These are phyloP conservation scores for Drechslerella stenobrocha DNA, from an alignment of 2,329 filamentous ascomycete genomes.

Conservation along the genomic window DNA sequence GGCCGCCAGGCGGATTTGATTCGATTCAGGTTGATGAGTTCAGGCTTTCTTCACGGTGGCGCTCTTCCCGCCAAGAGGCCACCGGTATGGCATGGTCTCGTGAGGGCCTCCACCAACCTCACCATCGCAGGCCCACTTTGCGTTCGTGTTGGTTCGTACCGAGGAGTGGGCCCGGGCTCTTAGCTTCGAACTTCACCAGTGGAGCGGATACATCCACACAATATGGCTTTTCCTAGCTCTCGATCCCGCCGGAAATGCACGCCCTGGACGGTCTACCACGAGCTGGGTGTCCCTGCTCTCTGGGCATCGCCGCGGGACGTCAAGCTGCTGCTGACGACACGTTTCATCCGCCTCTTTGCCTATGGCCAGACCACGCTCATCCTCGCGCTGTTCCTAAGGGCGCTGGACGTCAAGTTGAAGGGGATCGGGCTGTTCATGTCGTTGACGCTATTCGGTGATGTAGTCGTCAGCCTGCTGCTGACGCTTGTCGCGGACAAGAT, in stretches of 20 bases:
- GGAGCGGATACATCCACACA: background rate
- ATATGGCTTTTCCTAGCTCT: slow-evolving; percentile 1
- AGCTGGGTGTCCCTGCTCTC: slow-evolving; percentile 56
- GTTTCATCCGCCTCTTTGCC: slow-evolving; percentile 66
- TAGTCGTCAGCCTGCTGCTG: slow-evolving; percentile 64
- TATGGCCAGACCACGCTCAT: slow-evolving; percentile 66
- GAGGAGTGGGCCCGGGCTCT: too few species aligned
- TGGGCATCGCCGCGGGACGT: slow-evolving; percentile 59
- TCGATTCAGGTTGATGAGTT: background rate
- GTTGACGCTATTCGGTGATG: slow-evolving; percentile 65
- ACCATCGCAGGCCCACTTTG: too few species aligned
- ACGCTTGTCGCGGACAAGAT: slow-evolving; percentile 64
- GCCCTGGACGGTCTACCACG: slow-evolving; percentile 15
- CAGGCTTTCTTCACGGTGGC: background rate
- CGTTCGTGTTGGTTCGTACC: too few species aligned
- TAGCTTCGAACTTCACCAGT: too few species aligned
- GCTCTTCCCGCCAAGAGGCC: background rate
- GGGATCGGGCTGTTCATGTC: slow-evolving; percentile 69
- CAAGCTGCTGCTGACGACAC: slow-evolving; percentile 64
- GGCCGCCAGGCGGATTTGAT: too few species aligned
- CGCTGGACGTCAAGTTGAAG: slow-evolving; percentile 60
- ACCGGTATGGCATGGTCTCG: background rate
- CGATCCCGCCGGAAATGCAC: slow-evolving; percentile 53
- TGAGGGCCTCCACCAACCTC: too few species aligned
- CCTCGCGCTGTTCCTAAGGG: slow-evolving; percentile 63